Evolutionary conservation across 225 moss, liverwort and hornwort species (phyloP).

Genomic region (Lunularia cruciata): DNA sequence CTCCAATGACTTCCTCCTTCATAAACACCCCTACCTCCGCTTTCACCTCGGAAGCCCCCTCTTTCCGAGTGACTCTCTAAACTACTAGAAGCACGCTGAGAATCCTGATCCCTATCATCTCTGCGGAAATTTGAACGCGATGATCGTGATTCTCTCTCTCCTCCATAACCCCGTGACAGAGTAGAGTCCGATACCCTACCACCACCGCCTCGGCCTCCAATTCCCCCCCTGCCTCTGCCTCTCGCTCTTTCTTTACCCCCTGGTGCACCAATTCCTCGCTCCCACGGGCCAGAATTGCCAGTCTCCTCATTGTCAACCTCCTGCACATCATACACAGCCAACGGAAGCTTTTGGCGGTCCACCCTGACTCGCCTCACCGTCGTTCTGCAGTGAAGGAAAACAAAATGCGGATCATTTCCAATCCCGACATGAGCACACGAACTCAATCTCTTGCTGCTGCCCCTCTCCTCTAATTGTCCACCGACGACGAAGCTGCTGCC

Average conservation of each 20-base stretch:
- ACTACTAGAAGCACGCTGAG: constrained; percentile 14
- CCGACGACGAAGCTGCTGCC: neutral
- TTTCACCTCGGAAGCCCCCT: neutral
- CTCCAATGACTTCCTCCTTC: neutral
- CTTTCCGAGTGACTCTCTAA: neutral
- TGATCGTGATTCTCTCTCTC: neutral
- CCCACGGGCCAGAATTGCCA: neutral
- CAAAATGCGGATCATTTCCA: constrained; percentile 15
- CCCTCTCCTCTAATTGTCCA: neutral
- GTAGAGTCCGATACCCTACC: neutral
- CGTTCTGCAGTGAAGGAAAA: constrained; percentile 10
- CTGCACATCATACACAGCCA: constrained; percentile 15
- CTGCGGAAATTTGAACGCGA: constrained; percentile 3
- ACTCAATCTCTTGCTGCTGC: constrained; percentile 10
- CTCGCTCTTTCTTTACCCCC: neutral
- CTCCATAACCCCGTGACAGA: neutral
- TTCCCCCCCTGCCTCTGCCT: neutral
- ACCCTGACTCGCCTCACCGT: neutral
- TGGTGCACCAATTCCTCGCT: neutral
- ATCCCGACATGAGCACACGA: constrained; percentile 4
- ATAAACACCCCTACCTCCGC: constrained; percentile 3
- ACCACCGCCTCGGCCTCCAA: constrained; percentile 1
- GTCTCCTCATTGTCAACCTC: neutral
- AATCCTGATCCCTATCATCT: neutral
- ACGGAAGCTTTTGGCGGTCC: neutral